Evolutionary conservation across 1,284 basidiomycete genomes (phyloP), one percentile per base, ranked within the genome.

Genomic region (Erythrobasidium hasegawianum): DNA sequence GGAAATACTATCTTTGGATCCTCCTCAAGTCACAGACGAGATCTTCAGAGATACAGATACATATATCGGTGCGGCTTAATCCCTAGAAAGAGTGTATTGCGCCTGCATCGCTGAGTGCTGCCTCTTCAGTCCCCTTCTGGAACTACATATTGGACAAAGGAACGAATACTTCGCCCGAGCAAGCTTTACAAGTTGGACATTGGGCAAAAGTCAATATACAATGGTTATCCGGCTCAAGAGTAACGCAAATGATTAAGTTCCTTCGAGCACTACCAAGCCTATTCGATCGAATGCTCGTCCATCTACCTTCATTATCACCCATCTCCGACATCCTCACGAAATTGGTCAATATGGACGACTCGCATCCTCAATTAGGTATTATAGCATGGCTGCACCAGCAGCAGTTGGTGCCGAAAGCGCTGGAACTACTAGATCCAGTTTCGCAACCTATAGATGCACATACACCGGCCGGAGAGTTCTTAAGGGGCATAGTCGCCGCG

Each of bases 401-500:
- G 79, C 84, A 86, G 68, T 84, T 98, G 57, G 88, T 97, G 77
- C 83, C 84, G 27, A 85, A 86, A 52, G 83, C 97, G 43, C 84
- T 97, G 67, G 85, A 85, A 71, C 82, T 94, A 20, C 84, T 97
- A 14, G 89, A 92, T 0, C 92, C 96, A 0, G 77, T 70, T 43
- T 70, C 83, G 10, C 81, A 90, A 68, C 84, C 86, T 10, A 81
- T 85, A 18, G 87, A 93, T 69, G 85, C 89, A 67, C 95, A 98
- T 78, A 83, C 85, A 27, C 87, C 93, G 55, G 90, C 92, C 29
- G 84, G 92, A 0, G 96, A 99, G 70, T 83, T 97, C 57, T 85
- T 98, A 75, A 96, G 96, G 78, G 88, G 88, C 61, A 92, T 97
- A 72, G 93, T 98, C 71, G 89, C 92, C 24, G 88, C 97, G 80